These are phyloP conservation scores for Euphorbia lathyris DNA, from an alignment of 345 rosid species.

Conservation along the genomic window DNA sequence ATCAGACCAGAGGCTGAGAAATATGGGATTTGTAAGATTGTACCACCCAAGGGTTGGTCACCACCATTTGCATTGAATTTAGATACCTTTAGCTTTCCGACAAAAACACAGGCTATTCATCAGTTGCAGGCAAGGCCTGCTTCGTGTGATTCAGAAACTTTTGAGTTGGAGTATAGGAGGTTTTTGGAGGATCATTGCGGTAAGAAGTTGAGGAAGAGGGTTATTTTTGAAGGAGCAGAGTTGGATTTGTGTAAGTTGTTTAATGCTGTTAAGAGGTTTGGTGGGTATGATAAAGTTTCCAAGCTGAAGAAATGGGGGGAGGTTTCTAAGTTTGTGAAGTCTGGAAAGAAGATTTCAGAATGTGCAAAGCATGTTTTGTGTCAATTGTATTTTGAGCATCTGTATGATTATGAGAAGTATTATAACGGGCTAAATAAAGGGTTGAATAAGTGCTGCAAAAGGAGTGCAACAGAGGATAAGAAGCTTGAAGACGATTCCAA, in stretches of 20 bases:
- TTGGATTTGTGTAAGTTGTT: constrained; percentile 87
- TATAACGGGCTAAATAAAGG: constrained; percentile 45
- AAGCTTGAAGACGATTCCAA: constrained; percentile 33
- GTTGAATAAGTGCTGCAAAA: constrained; percentile 50
- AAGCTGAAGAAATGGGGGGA: constrained; percentile 86
- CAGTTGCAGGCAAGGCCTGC: constrained; percentile 90
- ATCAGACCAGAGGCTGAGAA: constrained; percentile 86
- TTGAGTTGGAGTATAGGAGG: constrained; percentile 80
- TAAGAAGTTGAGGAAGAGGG: constrained; percentile 71
- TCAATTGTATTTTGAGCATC: constrained; percentile 74
- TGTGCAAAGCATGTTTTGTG: constrained; percentile 88
- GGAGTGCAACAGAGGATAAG: constrained; percentile 32
- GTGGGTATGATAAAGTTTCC: constrained; percentile 71
- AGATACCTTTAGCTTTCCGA: constrained; percentile 68
- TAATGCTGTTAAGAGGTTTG: constrained; percentile 86
- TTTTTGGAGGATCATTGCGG: constrained; percentile 68
- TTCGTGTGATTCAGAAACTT: constrained; percentile 77
- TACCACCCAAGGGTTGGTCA: constrained; percentile 71
- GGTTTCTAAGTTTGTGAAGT: constrained; percentile 66
- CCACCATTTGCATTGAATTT: constrained; percentile 76
- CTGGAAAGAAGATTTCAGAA: constrained; percentile 60
- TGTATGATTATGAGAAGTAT: constrained; percentile 73
- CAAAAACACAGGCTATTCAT: constrained; percentile 95
- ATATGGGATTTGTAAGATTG: constrained; percentile 90
- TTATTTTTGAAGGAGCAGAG: constrained; percentile 75